phyloP scores from a whole-genome alignment of 441 rosid genomes.

The Arabidopsis hybrid region DNA sequence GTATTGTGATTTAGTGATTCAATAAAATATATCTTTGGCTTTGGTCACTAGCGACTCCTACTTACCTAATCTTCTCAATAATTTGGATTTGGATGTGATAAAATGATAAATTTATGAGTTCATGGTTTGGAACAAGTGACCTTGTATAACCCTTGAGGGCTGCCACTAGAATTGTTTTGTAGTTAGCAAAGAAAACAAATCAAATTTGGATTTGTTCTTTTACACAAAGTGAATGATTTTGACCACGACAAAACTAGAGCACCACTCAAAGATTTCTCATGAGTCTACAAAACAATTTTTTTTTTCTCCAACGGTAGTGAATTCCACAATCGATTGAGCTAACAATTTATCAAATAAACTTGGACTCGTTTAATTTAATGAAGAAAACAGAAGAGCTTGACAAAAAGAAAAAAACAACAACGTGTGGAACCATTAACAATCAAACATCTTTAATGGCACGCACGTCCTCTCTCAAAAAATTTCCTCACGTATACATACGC shows the following conservation, averaged over 20 bases:
- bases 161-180: slow-evolving; percentile 8
- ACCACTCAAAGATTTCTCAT: neutral
- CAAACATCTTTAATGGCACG: slow-evolving; percentile 38
- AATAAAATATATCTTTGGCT: neutral
- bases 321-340: slow-evolving; percentile 5
- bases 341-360: neutral
- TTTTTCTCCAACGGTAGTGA: neutral
- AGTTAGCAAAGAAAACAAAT: slow-evolving; percentile 19
- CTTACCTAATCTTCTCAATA: slow-evolving; percentile 31
- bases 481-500: slow-evolving; percentile 34
- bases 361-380: neutral
- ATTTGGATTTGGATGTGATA: neutral
- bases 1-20: neutral
- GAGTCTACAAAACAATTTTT: neutral
- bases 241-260: slow-evolving; percentile 27
- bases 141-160: neutral
- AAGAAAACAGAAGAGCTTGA: slow-evolving; percentile 17
- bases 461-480: slow-evolving; percentile 38
- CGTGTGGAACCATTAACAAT: slow-evolving; percentile 46
- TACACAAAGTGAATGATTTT: slow-evolving; percentile 3
- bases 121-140: neutral
- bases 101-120: slow-evolving; percentile 7
- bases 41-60: neutral
- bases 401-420: neutral
- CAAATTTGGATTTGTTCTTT: slow-evolving; percentile 37